These are phyloP conservation scores for Clavispora carvajalis DNA, from an alignment of 805 yeast genomes.

Conservation along the genomic window DNA sequence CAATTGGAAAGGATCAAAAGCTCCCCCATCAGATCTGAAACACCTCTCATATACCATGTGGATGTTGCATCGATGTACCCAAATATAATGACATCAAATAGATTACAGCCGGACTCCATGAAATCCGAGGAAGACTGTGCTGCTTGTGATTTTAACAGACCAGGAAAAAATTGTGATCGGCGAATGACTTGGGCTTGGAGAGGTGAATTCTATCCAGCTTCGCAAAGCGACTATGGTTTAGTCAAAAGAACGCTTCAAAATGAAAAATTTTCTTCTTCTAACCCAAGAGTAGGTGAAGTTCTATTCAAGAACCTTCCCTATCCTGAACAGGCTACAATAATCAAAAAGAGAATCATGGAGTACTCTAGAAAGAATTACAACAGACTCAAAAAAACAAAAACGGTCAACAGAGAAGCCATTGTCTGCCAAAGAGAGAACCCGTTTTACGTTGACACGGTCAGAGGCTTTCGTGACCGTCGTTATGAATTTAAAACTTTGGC, in stretches of 20 bases:
- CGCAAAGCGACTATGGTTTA: conserved; percentile 87
- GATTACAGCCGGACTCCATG: conserved; percentile 97
- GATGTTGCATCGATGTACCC: conserved; percentile 99
- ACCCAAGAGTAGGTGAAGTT: conserved; percentile 50
- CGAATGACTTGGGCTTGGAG: conserved; percentile 96
- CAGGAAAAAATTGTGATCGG: conserved; percentile 91
- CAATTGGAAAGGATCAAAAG: conserved; percentile 54
- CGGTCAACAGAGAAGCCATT: conserved; percentile 84
- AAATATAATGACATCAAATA: conserved; percentile 94
- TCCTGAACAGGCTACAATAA: conserved; percentile 67
- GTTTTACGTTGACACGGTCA: conserved; percentile 89
- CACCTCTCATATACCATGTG: conserved; percentile 90
- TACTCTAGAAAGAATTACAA: conserved; percentile 84
- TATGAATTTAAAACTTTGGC: conserved; percentile 93
- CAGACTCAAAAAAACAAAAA: conserved; percentile 73
- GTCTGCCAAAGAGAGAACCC: conserved; percentile 98
- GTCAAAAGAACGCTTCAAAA: conserved; percentile 75
- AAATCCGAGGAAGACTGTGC: conserved; percentile 94
- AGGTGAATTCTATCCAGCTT: conserved; percentile 91
- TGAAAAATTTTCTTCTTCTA: conserved; percentile 67
- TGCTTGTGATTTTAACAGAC: conserved; percentile 92
- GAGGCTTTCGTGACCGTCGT: conserved; percentile 91
- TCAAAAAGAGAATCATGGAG: conserved; percentile 75
- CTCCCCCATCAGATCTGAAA: conserved; percentile 63
- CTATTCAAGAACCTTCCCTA: conserved; percentile 73